Evolutionary conservation across 371 early-diverging fungal genomes (phyloP).

Genomic region (Mucor mucedo): DNA sequence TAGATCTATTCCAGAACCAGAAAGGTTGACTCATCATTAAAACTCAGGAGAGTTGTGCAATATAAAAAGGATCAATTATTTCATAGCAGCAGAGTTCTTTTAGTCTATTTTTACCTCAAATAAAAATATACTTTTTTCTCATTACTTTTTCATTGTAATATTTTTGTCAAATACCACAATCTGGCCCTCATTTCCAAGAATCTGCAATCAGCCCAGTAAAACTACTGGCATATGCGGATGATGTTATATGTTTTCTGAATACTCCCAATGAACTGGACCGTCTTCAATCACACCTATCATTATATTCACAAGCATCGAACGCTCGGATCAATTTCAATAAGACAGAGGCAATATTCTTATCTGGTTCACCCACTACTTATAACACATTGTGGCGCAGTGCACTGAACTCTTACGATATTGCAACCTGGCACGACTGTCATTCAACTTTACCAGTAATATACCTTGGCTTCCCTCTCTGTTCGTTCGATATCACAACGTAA

Average conservation of each 20-base stretch:
- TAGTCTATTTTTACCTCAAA: too few relatives aligned
- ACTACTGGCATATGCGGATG: constrained; percentile 25
- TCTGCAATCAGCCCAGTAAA: too few relatives aligned
- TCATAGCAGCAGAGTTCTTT: too few relatives aligned
- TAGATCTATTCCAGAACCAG: too few relatives aligned
- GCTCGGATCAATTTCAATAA: constrained; percentile 27
- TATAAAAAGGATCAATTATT: too few relatives aligned
- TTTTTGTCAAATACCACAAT: too few relatives aligned
- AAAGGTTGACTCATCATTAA: too few relatives aligned
- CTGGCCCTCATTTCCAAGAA: too few relatives aligned
- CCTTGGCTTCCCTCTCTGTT: constrained; percentile 29
- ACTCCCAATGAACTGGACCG: constrained; percentile 3
- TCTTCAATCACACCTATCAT: constrained; percentile 7
- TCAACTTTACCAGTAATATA: constrained; percentile 9
- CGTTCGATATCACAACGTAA: constrained; percentile 20
- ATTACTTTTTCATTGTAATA: too few relatives aligned
- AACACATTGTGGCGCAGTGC: background rate
- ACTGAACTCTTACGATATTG: background rate
- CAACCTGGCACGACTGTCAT: constrained; percentile 22
- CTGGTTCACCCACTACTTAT: constrained; percentile 17
- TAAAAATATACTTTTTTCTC: too few relatives aligned
- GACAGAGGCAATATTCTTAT: constrained; percentile 24
- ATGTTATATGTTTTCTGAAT: constrained; percentile 26
- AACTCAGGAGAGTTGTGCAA: too few relatives aligned
- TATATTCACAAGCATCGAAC: constrained; percentile 26